Conservation (phyloP, 192 early-diverging fungal species). For the Neocallimastix lanati region DNA sequence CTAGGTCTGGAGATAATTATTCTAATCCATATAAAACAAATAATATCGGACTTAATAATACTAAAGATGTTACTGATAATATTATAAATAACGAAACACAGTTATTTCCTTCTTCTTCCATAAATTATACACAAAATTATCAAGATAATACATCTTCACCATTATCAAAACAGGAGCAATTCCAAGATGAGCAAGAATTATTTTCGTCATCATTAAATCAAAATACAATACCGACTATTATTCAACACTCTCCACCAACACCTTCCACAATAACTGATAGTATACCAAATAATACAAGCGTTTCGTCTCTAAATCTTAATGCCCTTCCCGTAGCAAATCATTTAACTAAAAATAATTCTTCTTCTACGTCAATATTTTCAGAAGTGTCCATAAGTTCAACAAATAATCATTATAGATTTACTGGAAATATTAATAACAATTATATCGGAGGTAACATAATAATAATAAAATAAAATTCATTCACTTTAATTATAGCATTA, state of each 20-base stretch:
- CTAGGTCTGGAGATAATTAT: not conserved
- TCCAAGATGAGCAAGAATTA: not conserved
- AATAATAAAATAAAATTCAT: too few species aligned
- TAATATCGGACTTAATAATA: too few species aligned
- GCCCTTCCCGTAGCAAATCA: not conserved
- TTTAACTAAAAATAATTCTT: not conserved
- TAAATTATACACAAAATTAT: not conserved
- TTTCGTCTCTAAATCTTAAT: not conserved
- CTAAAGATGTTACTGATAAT: too few species aligned
- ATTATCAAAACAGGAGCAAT: not conserved
- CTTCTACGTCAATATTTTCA: not conserved
- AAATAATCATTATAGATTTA: not conserved
- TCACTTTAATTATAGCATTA: too few species aligned
- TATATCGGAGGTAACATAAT: not conserved
- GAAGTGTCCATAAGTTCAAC: not conserved
- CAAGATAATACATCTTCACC: not conserved
- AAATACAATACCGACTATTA: not conserved
- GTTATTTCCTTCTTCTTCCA: not conserved
- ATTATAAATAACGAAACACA: not conserved
- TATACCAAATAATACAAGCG: not conserved
- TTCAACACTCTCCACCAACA: not conserved
- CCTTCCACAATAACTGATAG: not conserved
- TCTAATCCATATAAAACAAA: not conserved
- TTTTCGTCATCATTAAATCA: not conserved
- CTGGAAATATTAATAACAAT: not conserved